Evolutionary conservation across 495 filamentous ascomycete species (phyloP).

Genomic region (Sordaria brevicollis): DNA sequence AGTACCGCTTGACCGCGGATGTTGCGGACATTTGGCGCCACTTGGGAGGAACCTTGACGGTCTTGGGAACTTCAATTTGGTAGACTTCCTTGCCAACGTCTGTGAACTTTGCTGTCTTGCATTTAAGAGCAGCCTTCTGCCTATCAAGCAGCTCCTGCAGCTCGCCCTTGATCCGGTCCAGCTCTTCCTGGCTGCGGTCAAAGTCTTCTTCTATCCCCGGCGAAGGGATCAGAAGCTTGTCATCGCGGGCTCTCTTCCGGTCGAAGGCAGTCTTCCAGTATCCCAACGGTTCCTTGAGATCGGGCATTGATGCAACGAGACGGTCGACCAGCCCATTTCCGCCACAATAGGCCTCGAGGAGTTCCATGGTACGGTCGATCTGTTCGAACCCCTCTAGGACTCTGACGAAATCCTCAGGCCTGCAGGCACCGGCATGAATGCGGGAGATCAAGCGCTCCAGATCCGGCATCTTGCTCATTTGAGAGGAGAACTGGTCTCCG

Average conservation of each 20-base stretch:
- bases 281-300: constrained; percentile 58
- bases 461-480: constrained; percentile 84
- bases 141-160: constrained; percentile 63
- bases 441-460: constrained; percentile 90
- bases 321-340: constrained; percentile 78
- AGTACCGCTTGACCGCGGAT: constrained; percentile 84
- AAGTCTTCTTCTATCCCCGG: constrained; percentile 89
- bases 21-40: constrained; percentile 98
- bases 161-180: constrained; percentile 59
- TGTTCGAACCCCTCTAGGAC: constrained; percentile 97
- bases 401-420: constrained; percentile 81
- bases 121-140: constrained; percentile 54
- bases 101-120: constrained; percentile 63
- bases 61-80: constrained; percentile 82
- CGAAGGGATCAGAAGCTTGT: constrained; percentile 66
- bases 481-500: constrained; percentile 73
- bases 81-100: constrained; percentile 97
- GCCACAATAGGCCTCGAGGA: constrained; percentile 57
- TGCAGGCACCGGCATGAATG: constrained; percentile 83
- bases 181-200: constrained; percentile 69
- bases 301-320: constrained; percentile 74
- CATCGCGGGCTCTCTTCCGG: constrained; percentile 64
- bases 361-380: constrained; percentile 80
- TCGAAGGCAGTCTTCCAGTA: constrained; percentile 95
- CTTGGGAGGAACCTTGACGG: constrained; percentile 72